Evolutionary conservation across 768 basidiomycete species (phyloP), one percentile per base, ranked within the genome.

Genomic region (Mycena kentingensis): DNA sequence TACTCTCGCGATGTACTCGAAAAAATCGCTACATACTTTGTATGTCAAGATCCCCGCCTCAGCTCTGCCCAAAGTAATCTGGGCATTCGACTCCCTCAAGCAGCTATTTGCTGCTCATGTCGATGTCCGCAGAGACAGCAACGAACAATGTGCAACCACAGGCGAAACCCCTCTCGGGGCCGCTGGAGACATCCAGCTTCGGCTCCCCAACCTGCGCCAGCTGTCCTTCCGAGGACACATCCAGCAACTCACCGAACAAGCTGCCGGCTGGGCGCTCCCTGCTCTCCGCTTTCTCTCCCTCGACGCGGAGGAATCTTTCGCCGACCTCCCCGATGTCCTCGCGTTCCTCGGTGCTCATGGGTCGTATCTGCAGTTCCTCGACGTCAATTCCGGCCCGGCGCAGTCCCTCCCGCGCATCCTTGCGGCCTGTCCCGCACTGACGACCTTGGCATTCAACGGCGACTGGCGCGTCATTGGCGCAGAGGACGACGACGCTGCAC

Each of bases 211-310:
- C 22, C 77, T 91, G 4, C 76, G 80, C 35, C 85, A 88, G 54
- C 81, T 91, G 32, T 79, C 81, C 5, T 64, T 90, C 1, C 73
- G 74, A 1, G 88, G 87, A 0, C 73, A 78, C 43, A 78, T 81
- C 36, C 77, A 79, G 19, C 83, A 85, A 46, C 82, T 91, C 57
- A 60, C 90, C 4, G 89, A 90, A 49, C 84, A 89, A 58, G 82
- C 84, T 0, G 72, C 72, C 0, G 84, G 77, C 3, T 90, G 89
- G 89, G 69, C 71, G 10, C 66, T 91, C 16, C 87, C 87, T 4
- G 60, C 78, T n/a, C 70, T 91, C 11, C 72, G 70, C 21, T 78
- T 73, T 21, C 72, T 88, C 50, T 76, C 83, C 5, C 69, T 90
- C 44, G 78, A 88, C 63, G 26, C 41, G 5, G 19, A 12, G 12